Conservation (phyloP, 75 land plant species). For the Picea glauca region DNA sequence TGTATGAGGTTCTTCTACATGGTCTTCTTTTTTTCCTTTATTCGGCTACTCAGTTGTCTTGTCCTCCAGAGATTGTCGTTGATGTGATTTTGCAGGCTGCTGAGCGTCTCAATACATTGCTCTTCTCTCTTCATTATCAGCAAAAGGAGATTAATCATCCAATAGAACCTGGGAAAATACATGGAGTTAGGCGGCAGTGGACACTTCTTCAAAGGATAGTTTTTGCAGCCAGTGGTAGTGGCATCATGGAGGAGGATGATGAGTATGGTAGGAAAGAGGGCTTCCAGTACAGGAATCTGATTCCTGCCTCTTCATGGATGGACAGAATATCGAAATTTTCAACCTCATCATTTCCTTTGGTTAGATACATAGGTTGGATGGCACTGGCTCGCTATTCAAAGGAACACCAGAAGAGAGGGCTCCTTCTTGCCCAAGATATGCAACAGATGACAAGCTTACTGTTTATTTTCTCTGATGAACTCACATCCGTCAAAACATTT, state of each 20-base stretch:
- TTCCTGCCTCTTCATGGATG: conserved; percentile 81
- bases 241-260: conserved; percentile 19
- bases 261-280: conserved; percentile 4
- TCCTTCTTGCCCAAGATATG: conserved; percentile 64
- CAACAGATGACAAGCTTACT: conserved; percentile 55
- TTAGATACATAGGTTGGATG: conserved; percentile 88
- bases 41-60: conserved; percentile 66
- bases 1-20: conserved; percentile 82
- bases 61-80: conserved; percentile 61
- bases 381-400: conserved; percentile 73
- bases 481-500: conserved; percentile 40
- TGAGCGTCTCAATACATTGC: conserved; percentile 54
- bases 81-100: conserved; percentile 61
- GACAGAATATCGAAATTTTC: conserved; percentile 63
- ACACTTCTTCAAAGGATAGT: conserved; percentile 64
- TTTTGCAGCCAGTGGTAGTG: conserved; percentile 55
- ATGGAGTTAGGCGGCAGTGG: conserved; percentile 60
- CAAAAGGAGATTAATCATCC: conserved; percentile 37
- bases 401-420: conserved; percentile 38
- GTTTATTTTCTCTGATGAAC: conserved; percentile 78
- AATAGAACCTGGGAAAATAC: conserved; percentile 29
- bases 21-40: conserved; percentile 73
- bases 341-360: conserved; percentile 50
- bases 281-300: conserved; percentile 34
- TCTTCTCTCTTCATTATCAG: conserved; percentile 38